Percentiles rank a stretch among this genome's conserved stretches.
Evolutionary conservation across 2,329 filamentous ascomycete species (phyloP).

Genomic region (Nemania serpens): DNA sequence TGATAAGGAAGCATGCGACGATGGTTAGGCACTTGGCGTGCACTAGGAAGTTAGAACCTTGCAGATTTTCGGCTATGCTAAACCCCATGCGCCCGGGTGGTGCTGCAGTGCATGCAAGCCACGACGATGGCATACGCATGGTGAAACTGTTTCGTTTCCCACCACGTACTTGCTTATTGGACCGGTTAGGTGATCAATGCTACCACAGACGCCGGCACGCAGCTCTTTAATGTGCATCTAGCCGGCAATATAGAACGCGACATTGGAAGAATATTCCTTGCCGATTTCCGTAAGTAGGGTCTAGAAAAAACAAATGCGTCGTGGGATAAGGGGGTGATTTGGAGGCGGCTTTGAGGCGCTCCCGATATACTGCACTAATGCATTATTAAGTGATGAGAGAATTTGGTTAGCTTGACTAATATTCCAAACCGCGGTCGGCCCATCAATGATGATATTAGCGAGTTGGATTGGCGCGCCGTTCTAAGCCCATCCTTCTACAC

Average conservation of each 20-base stretch:
- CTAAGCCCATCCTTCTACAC: not conserved
- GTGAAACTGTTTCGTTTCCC: conserved; percentile 1
- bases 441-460: not conserved
- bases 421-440: not conserved
- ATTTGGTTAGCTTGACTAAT: not conserved
- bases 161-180: conserved; percentile 8
- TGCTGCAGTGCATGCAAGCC: conserved; percentile 12
- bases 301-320: no score
- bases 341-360: not conserved
- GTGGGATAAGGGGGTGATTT: no score
- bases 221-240: conserved; percentile 14
- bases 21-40: not conserved
- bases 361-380: not conserved
- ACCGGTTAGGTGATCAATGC: conserved; percentile 8
- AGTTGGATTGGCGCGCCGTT: not conserved
- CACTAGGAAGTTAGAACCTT: not conserved
- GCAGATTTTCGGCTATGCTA: not conserved
- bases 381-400: not conserved
- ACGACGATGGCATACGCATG: not conserved
- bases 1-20: not conserved
- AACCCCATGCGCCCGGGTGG: not conserved
- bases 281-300: not conserved
- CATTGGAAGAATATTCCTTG: conserved; percentile 1
- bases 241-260: conserved; percentile 8
- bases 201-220: not conserved